Conservation (phyloP, 1,284 basidiomycete genomes). For the Cutaneotrichosporon arboriforme region DNA sequence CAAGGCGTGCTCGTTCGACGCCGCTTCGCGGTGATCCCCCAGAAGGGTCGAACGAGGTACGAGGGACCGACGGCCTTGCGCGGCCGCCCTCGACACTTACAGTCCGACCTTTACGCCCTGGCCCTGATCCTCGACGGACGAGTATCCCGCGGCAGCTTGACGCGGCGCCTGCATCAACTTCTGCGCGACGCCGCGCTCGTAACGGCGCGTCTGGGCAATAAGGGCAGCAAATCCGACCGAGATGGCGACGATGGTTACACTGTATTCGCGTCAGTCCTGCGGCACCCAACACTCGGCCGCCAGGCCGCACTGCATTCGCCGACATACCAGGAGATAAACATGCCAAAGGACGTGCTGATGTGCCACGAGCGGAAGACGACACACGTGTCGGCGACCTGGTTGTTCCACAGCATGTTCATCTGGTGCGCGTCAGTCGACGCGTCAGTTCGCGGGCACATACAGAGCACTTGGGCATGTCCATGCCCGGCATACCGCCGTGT, state of each 20-base stretch:
- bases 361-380: slow-evolving; percentile 46
- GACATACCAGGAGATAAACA: slow-evolving; percentile 43
- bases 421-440: slow-evolving; percentile 10
- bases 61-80: background rate
- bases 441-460: slow-evolving; percentile 5
- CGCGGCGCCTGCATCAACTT: slow-evolving; percentile 21
- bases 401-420: slow-evolving; percentile 51
- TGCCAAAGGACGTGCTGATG: slow-evolving; percentile 34
- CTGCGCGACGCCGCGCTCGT: slow-evolving; percentile 34
- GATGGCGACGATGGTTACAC: slow-evolving; percentile 33
- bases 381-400: slow-evolving; percentile 41
- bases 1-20: too few relatives aligned
- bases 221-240: slow-evolving; percentile 41
- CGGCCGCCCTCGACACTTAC: slow-evolving; percentile 23
- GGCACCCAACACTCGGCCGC: too few relatives aligned
- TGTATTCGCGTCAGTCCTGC: slow-evolving; percentile 11
- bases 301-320: too few relatives aligned
- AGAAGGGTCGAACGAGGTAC: background rate
- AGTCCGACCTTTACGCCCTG: slow-evolving; percentile 23
- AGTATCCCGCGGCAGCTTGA: slow-evolving; percentile 18
- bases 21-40: too few relatives aligned
- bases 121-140: slow-evolving; percentile 23
- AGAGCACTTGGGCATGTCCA: slow-evolving; percentile 14
- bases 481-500: slow-evolving; percentile 7
- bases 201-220: slow-evolving; percentile 28